Conservation (phyloP, 768 basidiomycete genomes). For the Leccinum disarticulatum region DNA sequence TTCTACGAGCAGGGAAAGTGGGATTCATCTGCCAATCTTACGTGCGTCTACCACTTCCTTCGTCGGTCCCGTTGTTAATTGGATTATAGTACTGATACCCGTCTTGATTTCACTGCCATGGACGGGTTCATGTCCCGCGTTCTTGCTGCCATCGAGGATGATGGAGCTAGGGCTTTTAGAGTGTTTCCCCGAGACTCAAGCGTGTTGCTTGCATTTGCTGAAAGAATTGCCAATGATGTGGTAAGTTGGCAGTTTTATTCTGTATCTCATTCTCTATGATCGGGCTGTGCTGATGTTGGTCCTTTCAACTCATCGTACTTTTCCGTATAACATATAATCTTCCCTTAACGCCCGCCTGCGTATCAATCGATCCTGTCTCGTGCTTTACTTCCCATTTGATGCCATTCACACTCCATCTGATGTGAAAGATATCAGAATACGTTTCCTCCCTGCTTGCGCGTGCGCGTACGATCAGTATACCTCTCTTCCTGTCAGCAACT, state of each 20-base stretch:
- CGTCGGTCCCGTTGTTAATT: background rate
- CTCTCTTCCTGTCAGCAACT: conserved; percentile 75
- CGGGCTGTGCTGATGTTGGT: conserved; percentile 1
- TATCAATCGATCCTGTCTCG: background rate
- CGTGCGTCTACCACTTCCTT: conserved; percentile 41
- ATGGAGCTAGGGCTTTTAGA: conserved; percentile 78
- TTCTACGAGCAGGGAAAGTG: conserved; percentile 85
- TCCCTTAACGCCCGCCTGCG: background rate
- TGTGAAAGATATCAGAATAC: conserved; percentile 78
- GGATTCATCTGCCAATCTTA: conserved; percentile 81
- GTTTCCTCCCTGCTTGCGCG: conserved; percentile 72
- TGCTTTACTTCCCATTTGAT: background rate
- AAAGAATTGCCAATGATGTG: conserved; percentile 83
- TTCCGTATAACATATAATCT: background rate
- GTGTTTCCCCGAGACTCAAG: conserved; percentile 83
- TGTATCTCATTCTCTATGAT: conserved; percentile 3
- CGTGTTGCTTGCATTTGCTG: conserved; percentile 80
- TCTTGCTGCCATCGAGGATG: conserved; percentile 60
- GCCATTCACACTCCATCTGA: background rate
- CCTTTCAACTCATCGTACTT: background rate
- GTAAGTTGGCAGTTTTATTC: conserved; percentile 40
- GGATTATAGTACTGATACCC: conserved; percentile 44
- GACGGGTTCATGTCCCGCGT: conserved; percentile 81
- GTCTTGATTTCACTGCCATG: conserved; percentile 90
- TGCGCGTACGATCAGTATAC: conserved; percentile 71